These are phyloP conservation scores for Entomortierella parvispora DNA, from an alignment of 192 early-diverging fungal genomes.

Conservation along the genomic window DNA sequence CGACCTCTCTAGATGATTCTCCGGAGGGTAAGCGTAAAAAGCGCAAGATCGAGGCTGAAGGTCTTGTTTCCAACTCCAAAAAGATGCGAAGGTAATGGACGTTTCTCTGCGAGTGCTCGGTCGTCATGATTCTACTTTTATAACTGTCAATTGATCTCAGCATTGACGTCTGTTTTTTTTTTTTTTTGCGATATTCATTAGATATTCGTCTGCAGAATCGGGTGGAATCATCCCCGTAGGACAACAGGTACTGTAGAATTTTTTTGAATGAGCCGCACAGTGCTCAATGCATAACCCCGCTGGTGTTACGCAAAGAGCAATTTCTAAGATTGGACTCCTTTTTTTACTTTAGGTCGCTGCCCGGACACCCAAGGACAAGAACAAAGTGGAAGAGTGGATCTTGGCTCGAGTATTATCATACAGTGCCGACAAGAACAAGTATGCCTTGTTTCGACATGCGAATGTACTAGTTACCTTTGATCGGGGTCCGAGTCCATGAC, in stretches of 20 bases:
- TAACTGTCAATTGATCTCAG: not conserved
- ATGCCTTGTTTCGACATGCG: constrained; percentile 1
- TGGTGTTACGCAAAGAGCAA: too few relatives aligned
- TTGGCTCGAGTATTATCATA: constrained; percentile 58
- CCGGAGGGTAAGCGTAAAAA: constrained; percentile 44
- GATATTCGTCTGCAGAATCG: constrained; percentile 35
- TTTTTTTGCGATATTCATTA: not conserved
- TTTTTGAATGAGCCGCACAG: not conserved
- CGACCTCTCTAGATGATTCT: constrained; percentile 14
- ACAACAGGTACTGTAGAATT: constrained; percentile 15
- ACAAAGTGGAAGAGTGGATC: constrained; percentile 66
- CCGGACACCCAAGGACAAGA: constrained; percentile 59
- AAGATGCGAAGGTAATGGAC: constrained; percentile 32
- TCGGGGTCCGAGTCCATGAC: too few relatives aligned
- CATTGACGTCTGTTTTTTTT: not conserved
- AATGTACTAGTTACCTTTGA: too few relatives aligned
- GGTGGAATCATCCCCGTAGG: constrained; percentile 47
- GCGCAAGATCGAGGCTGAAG: constrained; percentile 49
- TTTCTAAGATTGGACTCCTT: too few relatives aligned
- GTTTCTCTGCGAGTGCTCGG: not conserved
- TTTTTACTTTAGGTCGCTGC: constrained; percentile 56
- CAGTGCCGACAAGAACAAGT: constrained; percentile 61
- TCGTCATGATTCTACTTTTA: not conserved
- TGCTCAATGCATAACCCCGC: not conserved
- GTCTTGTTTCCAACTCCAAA: constrained; percentile 46